These are phyloP conservation scores for Stemphylium vesicarium DNA, from an alignment of 2,329 filamentous ascomycete species.

Conservation along the genomic window DNA sequence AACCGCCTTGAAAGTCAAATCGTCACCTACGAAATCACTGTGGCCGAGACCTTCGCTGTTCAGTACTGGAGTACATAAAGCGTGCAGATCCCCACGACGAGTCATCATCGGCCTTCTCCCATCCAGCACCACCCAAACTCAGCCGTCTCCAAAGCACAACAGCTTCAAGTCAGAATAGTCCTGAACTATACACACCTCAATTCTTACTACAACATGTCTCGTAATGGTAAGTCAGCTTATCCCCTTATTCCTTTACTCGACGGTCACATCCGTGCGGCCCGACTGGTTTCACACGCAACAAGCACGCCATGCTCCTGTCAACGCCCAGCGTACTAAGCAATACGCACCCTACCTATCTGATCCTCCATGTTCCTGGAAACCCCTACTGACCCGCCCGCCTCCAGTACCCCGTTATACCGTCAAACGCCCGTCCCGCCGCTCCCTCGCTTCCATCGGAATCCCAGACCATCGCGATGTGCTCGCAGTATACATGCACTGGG, in stretches of 20 bases:
- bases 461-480: conserved; percentile 29
- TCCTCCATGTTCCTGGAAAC: neutral
- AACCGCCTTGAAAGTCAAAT: conserved; percentile 8
- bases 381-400: conserved; percentile 7
- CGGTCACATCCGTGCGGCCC: too few relatives aligned
- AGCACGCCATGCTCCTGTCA: neutral
- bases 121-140: neutral
- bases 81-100: neutral
- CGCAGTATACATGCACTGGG: conserved; percentile 33
- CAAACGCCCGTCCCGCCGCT: conserved; percentile 16
- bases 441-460: conserved; percentile 28
- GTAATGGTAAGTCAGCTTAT: conserved; percentile 9
- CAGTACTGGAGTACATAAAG: neutral
- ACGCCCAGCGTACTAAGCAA: neutral
- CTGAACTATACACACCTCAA: neutral
- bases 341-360: neutral
- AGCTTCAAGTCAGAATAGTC: neutral
- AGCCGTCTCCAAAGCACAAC: neutral
- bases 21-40: neutral
- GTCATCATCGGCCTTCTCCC: neutral
- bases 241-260: neutral
- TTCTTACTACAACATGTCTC: conserved; percentile 10
- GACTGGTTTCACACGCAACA: too few relatives aligned
- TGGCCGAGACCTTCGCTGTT: neutral
- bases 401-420: conserved; percentile 5